Evolutionary conservation across 306 rosid genomes (phyloP).

Genomic region (Ochetophila trinervis): DNA sequence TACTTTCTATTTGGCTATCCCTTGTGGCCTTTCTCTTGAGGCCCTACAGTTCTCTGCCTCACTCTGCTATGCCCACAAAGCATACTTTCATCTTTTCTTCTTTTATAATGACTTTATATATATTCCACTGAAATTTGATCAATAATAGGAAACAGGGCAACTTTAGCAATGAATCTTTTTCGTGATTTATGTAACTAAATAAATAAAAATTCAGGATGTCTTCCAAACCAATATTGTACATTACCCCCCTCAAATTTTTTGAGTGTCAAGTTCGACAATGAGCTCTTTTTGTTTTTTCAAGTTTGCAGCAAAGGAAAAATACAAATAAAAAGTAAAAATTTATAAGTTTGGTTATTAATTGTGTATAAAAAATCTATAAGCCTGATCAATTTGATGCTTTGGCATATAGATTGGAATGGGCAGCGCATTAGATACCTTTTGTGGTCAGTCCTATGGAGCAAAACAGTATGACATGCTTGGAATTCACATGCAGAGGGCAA

Average conservation of each 20-base stretch:
- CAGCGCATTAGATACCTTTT: slow-evolving; percentile 46
- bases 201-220: too few relatives aligned
- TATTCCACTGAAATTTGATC: neutral
- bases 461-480: slow-evolving; percentile 39
- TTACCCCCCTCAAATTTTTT: too few relatives aligned
- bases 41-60: too few relatives aligned
- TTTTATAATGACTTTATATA: neutral
- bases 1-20: neutral
- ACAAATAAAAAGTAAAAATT: neutral
- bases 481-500: slow-evolving; percentile 43
- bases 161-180: too few relatives aligned
- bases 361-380: neutral
- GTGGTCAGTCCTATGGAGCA: slow-evolving; percentile 47
- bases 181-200: too few relatives aligned
- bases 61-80: neutral
- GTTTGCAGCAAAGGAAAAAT: neutral
- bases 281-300: neutral
- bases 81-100: neutral
- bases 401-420: slow-evolving; percentile 39
- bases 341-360: neutral
- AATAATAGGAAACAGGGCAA: neutral
- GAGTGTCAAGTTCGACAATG: neutral
- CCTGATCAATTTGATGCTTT: neutral
- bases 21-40: neutral
- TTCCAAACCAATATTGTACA: too few relatives aligned